These are phyloP conservation scores for Tieghemiomyces parasiticus DNA, from an alignment of 192 early-diverging fungal species.

Conservation along the genomic window DNA sequence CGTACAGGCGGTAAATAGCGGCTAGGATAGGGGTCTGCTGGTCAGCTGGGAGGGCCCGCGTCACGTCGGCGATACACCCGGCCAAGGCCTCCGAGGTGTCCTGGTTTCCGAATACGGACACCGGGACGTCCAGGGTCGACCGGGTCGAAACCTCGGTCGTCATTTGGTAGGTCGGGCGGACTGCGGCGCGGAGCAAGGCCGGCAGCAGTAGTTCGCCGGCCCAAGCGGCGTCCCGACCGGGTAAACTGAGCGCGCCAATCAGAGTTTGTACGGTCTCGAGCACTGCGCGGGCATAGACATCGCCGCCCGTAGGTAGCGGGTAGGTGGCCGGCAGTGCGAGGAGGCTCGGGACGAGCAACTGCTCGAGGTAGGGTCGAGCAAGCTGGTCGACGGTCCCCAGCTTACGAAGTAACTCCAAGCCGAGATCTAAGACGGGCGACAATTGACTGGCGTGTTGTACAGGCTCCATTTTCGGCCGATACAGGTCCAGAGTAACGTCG, in stretches of 20 bases:
- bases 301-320: constrained; percentile 12
- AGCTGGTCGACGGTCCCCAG: background rate
- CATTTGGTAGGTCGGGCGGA: constrained; percentile 21
- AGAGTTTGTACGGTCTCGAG: constrained; percentile 26
- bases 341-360: background rate
- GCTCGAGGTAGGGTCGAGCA: background rate
- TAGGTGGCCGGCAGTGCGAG: background rate
- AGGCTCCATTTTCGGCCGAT: background rate
- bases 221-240: constrained; percentile 24
- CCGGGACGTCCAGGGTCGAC: constrained; percentile 8
- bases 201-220: constrained; percentile 25
- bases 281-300: constrained; percentile 30
- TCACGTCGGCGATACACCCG: constrained; percentile 23
- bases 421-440: background rate
- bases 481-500: background rate
- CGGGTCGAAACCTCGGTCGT: constrained; percentile 12
- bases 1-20: background rate
- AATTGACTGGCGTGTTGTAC: background rate
- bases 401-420: background rate
- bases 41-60: constrained; percentile 20
- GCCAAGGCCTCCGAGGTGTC: constrained; percentile 24
- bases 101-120: constrained; percentile 13
- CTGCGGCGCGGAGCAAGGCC: constrained; percentile 21
- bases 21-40: background rate
- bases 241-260: constrained; percentile 20